These are phyloP conservation scores for Martensiomyces pterosporus DNA, from an alignment of 192 early-diverging fungal genomes.

Conservation along the genomic window DNA sequence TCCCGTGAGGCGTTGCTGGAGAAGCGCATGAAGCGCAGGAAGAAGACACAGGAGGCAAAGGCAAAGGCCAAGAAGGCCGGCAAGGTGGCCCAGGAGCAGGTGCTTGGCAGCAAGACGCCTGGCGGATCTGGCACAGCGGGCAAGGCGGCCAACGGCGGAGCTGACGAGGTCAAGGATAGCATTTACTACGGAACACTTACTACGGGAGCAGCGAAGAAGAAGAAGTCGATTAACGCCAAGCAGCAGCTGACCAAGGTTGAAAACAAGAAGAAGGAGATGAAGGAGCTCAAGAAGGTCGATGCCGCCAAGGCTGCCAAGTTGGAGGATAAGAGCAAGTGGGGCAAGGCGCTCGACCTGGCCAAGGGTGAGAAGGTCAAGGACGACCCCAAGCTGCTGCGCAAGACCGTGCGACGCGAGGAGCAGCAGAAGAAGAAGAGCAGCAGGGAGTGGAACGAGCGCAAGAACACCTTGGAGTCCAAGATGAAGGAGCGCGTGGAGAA, in stretches of 20 bases:
- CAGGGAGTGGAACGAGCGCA: conserved; percentile 78
- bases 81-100: conserved; percentile 14
- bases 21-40: conserved; percentile 67
- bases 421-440: conserved; percentile 80
- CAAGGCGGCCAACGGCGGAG: conserved; percentile 3
- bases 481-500: conserved; percentile 70
- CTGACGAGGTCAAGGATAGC: conserved; percentile 23
- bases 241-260: conserved; percentile 64
- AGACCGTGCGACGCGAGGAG: conserved; percentile 82
- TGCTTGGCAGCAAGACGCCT: conserved; percentile 33
- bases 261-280: conserved; percentile 71
- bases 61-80: conserved; percentile 34
- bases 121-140: background rate
- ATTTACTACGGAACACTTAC: conserved; percentile 45
- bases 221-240: conserved; percentile 48
- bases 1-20: conserved; percentile 72
- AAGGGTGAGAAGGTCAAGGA: conserved; percentile 92
- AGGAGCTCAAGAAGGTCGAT: conserved; percentile 59
- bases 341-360: conserved; percentile 72
- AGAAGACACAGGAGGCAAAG: conserved; percentile 45
- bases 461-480: conserved; percentile 57
- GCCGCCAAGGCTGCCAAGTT: conserved; percentile 63
- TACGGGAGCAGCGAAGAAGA: conserved; percentile 40
- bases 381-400: conserved; percentile 83
- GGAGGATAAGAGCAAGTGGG: conserved; percentile 78